Conservation (phyloP, 2,329 filamentous ascomycete genomes). For the Ophiostoma himal-ulmi region DNA sequence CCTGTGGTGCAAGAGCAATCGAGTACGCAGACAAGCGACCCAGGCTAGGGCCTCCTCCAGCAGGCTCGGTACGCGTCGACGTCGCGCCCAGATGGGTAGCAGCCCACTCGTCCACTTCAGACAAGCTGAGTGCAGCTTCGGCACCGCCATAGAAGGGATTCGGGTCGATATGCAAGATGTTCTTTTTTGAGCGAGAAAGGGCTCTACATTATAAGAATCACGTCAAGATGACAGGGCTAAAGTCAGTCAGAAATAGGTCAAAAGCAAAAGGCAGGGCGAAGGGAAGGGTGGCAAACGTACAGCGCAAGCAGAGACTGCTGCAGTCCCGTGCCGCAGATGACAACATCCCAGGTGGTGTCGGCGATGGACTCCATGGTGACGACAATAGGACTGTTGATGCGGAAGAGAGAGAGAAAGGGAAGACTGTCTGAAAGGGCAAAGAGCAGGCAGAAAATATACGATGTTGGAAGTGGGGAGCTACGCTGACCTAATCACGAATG, state of each 20-base stretch:
- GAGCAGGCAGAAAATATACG: constrained; percentile 13
- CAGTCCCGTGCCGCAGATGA: constrained; percentile 72
- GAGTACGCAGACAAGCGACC: constrained; percentile 69
- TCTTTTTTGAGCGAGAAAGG: constrained; percentile 85
- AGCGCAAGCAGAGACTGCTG: constrained; percentile 66
- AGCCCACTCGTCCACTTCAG: constrained; percentile 74
- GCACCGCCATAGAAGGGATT: constrained; percentile 83
- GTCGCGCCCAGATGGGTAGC: constrained; percentile 33
- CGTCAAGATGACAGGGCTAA: constrained; percentile 41
- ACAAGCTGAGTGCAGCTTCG: constrained; percentile 78
- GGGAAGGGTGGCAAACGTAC: constrained; percentile 32
- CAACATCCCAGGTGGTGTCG: constrained; percentile 71
- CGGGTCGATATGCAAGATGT: constrained; percentile 80
- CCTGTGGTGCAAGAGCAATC: constrained; percentile 74
- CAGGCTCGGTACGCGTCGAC: constrained; percentile 27
- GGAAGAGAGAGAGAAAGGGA: constrained; percentile 17
- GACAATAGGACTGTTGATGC: constrained; percentile 20
- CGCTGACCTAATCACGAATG: not conserved
- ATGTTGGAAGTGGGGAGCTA: constrained; percentile 2
- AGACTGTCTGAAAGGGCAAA: not conserved
- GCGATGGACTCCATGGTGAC: constrained; percentile 63
- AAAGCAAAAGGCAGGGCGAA: constrained; percentile 22
- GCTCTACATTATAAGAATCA: constrained; percentile 55
- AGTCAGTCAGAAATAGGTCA: constrained; percentile 64
- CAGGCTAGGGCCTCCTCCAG: constrained; percentile 36